Conservation (phyloP, 768 basidiomycete genomes). For the Ephemerocybe angulata region DNA sequence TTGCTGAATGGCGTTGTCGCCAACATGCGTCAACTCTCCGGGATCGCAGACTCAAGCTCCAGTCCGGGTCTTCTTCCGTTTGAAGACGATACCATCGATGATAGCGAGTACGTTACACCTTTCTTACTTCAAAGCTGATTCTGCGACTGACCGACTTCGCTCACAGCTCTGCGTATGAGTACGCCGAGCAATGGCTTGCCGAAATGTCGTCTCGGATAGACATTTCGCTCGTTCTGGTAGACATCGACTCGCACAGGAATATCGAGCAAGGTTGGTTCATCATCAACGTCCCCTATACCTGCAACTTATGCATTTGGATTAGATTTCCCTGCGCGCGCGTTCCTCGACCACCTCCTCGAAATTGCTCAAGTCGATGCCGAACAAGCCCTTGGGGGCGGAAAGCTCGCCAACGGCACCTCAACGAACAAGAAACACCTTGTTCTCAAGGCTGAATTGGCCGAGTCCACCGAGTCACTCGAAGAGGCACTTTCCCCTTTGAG, state of each 20-base stretch:
- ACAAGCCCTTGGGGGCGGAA: slow-evolving; percentile 13
- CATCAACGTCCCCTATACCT: not conserved
- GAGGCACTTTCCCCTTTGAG: slow-evolving; percentile 29
- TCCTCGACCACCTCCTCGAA: slow-evolving; percentile 47
- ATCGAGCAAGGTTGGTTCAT: slow-evolving; percentile 42
- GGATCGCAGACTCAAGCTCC: slow-evolving; percentile 15
- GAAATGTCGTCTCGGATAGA: slow-evolving; percentile 23
- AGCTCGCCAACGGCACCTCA: not conserved
- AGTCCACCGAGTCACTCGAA: slow-evolving; percentile 31
- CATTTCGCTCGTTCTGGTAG: slow-evolving; percentile 31
- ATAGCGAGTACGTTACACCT: slow-evolving; percentile 36
- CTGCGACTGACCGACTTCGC: not conserved
- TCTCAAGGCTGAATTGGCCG: slow-evolving; percentile 26
- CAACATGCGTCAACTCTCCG: slow-evolving; percentile 18
- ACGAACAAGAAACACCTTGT: slow-evolving; percentile 17
- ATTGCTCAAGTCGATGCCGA: slow-evolving; percentile 34
- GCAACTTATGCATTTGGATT: not conserved
- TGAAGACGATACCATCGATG: slow-evolving; percentile 26
- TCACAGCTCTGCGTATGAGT: slow-evolving; percentile 40
- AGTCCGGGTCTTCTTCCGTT: slow-evolving; percentile 32
- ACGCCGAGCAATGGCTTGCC: slow-evolving; percentile 38
- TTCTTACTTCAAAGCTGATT: slow-evolving; percentile 8
- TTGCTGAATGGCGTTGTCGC: slow-evolving; percentile 38
- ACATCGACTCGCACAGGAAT: slow-evolving; percentile 42
- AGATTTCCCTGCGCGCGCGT: slow-evolving; percentile 48